Evolutionary conservation across 768 basidiomycete genomes (phyloP), one percentile per base, ranked within the genome.

Genomic region (Gymnopilus dilepis): DNA sequence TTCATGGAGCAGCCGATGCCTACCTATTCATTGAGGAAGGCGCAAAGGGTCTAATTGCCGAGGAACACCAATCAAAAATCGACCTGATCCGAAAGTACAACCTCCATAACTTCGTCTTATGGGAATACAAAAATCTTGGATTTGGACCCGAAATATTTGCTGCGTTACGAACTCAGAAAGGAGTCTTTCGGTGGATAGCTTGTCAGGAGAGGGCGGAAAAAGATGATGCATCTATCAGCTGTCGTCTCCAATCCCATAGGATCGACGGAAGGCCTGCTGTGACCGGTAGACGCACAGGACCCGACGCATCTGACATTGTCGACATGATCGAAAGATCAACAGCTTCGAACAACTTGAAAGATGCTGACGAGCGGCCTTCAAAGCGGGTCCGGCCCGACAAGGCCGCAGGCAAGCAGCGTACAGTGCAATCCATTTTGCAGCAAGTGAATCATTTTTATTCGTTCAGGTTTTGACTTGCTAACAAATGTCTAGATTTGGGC

Each of bases 101-200:
- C 6, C 24, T 59, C 8, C 34, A 26, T 5, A 22, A 38, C 26
- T 28, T 59, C 11, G 28, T 52, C 3, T 19, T 48, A 7, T 37
- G 34, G 19, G 58, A 59, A 24, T 59, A 48, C 24, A 59, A 59
- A 34, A 59, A 43, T 22, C 58, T 50, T 26, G 48, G n/a, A 7
- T n/a, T n/a, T n/a, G 12, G 6, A 7, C 47, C 28, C 3, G 31
- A 38, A 31, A 26, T 15, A 8, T 24, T 59, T 11, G 31, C 31
- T 5, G 34, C 21, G 24, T 5, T 59, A 8, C 58, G 9, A 11
- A 9, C 15, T 8, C 19, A 51, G 31, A 37, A 59, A 37, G 58
- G 58, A 17, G 21, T 21, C 6, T 59, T 59, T 24, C 7, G 11
- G 19, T 59, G 58, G 58, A 26, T 9, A 15, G 19, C 15, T 11